phyloP scores from a whole-genome alignment of 2,329 filamentous ascomycete genomes.

The Aspergillus sp. region DNA sequence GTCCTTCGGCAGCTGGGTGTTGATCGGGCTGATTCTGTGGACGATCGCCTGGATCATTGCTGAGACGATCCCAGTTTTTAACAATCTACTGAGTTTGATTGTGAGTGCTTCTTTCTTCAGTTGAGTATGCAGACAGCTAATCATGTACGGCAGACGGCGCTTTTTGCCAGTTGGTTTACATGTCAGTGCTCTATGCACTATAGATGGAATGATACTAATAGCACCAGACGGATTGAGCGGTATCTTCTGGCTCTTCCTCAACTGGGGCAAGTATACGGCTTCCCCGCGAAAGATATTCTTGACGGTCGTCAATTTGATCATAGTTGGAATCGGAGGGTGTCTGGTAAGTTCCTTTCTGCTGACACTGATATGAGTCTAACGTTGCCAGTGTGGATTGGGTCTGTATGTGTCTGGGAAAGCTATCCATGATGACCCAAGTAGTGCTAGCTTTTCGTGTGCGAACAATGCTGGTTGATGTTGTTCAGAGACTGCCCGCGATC shows the following conservation, averaged over 20 bases:
- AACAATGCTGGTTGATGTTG: constrained; percentile 7
- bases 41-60: constrained; percentile 62
- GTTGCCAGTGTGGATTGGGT: constrained; percentile 13
- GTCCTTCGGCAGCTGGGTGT: constrained; percentile 55
- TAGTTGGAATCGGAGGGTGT: constrained; percentile 7
- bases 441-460: constrained; percentile 16
- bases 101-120: background rate
- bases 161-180: constrained; percentile 65
- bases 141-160: constrained; percentile 32
- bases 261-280: constrained; percentile 17
- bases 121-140: background rate
- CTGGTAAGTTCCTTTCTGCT: constrained; percentile 4
- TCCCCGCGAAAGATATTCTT: constrained; percentile 19
- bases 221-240: constrained; percentile 12
- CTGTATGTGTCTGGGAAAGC: constrained; percentile 17
- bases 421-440: constrained; percentile 14
- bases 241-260: constrained; percentile 26
- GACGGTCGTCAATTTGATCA: constrained; percentile 12
- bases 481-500: background rate
- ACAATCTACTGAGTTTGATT: constrained; percentile 57
- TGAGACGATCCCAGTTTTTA: constrained; percentile 65
- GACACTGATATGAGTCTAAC: background rate
- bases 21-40: constrained; percentile 55
- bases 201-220: background rate
- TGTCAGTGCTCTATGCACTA: constrained; percentile 14